These are phyloP conservation scores for Xylaria sp. DNA, from an alignment of 495 filamentous ascomycete species.

Conservation along the genomic window DNA sequence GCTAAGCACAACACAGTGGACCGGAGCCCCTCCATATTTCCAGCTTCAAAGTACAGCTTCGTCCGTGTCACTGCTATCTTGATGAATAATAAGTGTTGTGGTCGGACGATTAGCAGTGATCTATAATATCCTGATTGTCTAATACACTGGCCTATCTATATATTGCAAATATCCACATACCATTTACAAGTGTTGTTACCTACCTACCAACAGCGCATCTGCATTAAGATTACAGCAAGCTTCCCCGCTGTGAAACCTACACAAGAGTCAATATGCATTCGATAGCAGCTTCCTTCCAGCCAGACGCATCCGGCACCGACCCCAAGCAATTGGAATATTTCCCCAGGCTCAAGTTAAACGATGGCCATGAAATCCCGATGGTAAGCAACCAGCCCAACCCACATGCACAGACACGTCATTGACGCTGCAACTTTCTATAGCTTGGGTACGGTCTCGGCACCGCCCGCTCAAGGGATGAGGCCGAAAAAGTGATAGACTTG, in stretches of 20 bases:
- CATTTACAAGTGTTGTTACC: too few species aligned
- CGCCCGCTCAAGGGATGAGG: constrained; percentile 50
- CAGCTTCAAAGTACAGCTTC: neutral
- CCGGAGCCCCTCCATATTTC: constrained; percentile 13
- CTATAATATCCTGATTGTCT: neutral
- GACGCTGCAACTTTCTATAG: constrained; percentile 46
- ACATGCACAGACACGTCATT: neutral
- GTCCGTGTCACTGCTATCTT: neutral
- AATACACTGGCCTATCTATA: neutral
- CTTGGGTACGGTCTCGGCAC: constrained; percentile 74
- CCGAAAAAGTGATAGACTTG: constrained; percentile 62
- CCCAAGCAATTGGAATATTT: constrained; percentile 48
- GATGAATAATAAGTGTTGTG: neutral
- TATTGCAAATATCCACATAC: too few species aligned
- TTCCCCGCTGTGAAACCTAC: neutral
- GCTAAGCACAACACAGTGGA: neutral
- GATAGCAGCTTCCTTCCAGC: constrained; percentile 38
- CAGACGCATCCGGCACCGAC: constrained; percentile 34
- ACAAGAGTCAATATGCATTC: constrained; percentile 45
- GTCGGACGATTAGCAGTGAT: neutral
- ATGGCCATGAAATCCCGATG: constrained; percentile 76
- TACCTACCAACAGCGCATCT: neutral
- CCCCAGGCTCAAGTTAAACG: constrained; percentile 67
- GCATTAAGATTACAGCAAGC: neutral
- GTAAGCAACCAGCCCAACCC: constrained; percentile 49